Evolutionary conservation across 148 eudicot genomes (phyloP), one percentile per base, ranked within the genome.

Genomic region (Nepenthes gracilis): DNA sequence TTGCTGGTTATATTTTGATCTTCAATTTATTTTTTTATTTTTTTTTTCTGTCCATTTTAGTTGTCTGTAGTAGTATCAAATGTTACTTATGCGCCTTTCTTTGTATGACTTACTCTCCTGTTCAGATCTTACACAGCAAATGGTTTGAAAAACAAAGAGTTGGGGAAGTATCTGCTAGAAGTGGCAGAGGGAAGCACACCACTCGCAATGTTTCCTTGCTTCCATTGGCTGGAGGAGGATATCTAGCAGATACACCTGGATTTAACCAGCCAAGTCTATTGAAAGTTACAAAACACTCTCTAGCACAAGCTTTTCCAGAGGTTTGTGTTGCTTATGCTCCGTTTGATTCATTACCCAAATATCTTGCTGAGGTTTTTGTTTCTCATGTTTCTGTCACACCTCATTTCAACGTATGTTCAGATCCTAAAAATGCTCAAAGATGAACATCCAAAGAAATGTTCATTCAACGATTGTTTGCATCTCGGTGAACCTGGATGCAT

Each of bases 111-210:
- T 70, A 32, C 12, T 35, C 47, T 40, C 23, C n/a, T 50, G 1
- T 36, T 52, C 72, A 92, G 98, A 76, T 77, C 67, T 49, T 77
- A 58, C 86, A 86, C 23, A 85, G 87, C 82, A 92, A 85, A 73
- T 88, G 96, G 94, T 71, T 77, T 50, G 96, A 85, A 65, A 90
- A 88, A 66, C 98, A 92, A 67, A 86, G 81, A 58, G 94, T 92
- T 38, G 98, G 88, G 40, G 94, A 92, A 82, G 96, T 92, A 56
- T 92, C 98, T 57, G 73, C 84, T 51, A 88, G 90, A 76, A 92
- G 98, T 73, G 98, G 98, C 54, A 82, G 82, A 78, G 98, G 98
- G 60, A 92, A 88, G 72, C 98, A 92, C 64, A 92, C 98, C 13
- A 92, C 98, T 57, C 80, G 96, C 4, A 67, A 92, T 47, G 96